Percentiles rank a stretch among this genome's conserved stretches.
Evolutionary conservation across 2,329 filamentous ascomycete species (phyloP).

Genomic region (Teratosphaeria zuluensis): DNA sequence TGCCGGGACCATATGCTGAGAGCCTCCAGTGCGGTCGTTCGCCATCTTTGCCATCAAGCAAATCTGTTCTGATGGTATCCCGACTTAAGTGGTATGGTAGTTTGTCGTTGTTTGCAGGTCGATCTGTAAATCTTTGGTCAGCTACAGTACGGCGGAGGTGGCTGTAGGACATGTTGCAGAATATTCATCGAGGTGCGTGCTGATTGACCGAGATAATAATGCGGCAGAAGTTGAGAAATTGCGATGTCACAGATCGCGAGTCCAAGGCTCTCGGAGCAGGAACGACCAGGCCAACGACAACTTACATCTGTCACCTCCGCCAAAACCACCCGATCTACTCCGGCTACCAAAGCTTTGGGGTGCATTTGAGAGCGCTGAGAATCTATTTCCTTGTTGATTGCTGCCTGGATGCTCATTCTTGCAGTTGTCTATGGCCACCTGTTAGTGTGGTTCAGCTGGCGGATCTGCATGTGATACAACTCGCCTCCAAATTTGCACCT

Average conservation of each 20-base stretch:
- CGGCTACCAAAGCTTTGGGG: conserved; percentile 17
- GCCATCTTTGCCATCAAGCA: conserved; percentile 48
- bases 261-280: neutral
- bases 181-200: neutral
- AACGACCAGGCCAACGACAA: neutral
- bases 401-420: conserved; percentile 50
- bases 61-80: conserved; percentile 43
- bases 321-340: conserved; percentile 14
- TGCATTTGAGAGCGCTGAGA: conserved; percentile 39
- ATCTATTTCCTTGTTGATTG: conserved; percentile 43
- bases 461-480: conserved; percentile 32
- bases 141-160: neutral
- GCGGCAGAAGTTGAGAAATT: neutral
- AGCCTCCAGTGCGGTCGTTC: conserved; percentile 78
- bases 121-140: conserved; percentile 2
- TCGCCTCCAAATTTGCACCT: conserved; percentile 56
- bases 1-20: conserved; percentile 73
- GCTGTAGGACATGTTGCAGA: neutral
- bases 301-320: conserved; percentile 11
- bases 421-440: conserved; percentile 42
- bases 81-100: conserved; percentile 42
- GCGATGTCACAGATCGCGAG: neutral
- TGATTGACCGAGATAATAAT: neutral
- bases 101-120: conserved; percentile 4
- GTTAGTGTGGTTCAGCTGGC: neutral